phyloP scores from a whole-genome alignment of 1,284 basidiomycete genomes.

The Pseudozyma pruni region DNA sequence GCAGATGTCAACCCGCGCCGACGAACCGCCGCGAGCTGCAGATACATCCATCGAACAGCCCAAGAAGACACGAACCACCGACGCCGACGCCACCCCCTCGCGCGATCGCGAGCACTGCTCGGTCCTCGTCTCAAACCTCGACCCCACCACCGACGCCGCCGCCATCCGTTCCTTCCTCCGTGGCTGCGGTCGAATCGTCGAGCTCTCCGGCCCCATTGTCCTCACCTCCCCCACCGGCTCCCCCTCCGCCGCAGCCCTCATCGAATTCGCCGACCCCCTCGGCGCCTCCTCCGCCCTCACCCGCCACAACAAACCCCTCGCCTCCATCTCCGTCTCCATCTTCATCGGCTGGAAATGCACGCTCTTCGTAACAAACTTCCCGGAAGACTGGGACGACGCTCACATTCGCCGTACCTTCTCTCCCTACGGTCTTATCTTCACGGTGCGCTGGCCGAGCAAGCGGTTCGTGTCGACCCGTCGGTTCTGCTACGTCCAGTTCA shows the following conservation, averaged over 20 bases:
- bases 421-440: conserved; percentile 88
- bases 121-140: conserved; percentile 83
- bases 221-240: conserved; percentile 37
- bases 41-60: conserved; percentile 14
- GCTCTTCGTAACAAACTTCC: conserved; percentile 95
- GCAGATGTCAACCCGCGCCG: conserved; percentile 10
- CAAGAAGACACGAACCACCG: conserved; percentile 54
- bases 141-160: conserved; percentile 73
- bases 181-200: conserved; percentile 71
- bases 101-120: conserved; percentile 94
- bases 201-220: conserved; percentile 51
- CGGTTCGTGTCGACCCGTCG: conserved; percentile 89
- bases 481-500: conserved; percentile 94
- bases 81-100: conserved; percentile 9
- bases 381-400: conserved; percentile 82
- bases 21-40: background rate
- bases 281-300: conserved; percentile 83
- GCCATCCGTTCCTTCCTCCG: conserved; percentile 82
- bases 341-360: conserved; percentile 93
- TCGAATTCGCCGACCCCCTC: conserved; percentile 67
- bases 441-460: conserved; percentile 97
- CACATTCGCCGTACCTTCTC: conserved; percentile 79
- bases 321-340: conserved; percentile 76
- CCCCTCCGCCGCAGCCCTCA: conserved; percentile 63
- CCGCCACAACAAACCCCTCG: conserved; percentile 87